Conservation (phyloP, 371 early-diverging fungal species). For the Mucor plumbeus region DNA sequence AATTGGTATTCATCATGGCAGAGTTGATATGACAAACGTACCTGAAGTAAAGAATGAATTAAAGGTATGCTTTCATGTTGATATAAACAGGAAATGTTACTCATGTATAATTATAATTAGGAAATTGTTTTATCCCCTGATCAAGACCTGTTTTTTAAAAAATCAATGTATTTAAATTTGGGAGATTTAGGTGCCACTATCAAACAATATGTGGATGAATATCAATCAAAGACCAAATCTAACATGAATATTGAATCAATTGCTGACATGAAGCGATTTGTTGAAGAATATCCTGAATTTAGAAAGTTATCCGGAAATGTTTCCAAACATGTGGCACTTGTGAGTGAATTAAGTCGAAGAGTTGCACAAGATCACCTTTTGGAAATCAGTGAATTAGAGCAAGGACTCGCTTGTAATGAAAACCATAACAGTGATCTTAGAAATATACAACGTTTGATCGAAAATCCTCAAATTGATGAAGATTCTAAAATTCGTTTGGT, state of each 20-base stretch:
- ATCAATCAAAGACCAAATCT: slow-evolving; percentile 87
- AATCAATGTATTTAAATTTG: slow-evolving; percentile 87
- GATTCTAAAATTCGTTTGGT: slow-evolving; percentile 83
- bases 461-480: slow-evolving; percentile 66
- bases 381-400: slow-evolving; percentile 92
- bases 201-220: slow-evolving; percentile 92
- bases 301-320: slow-evolving; percentile 94
- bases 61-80: slow-evolving; percentile 53
- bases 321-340: slow-evolving; percentile 94
- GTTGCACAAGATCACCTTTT: slow-evolving; percentile 77
- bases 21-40: slow-evolving; percentile 87
- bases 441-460: slow-evolving; percentile 73
- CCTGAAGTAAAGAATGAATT: slow-evolving; percentile 85
- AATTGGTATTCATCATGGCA: slow-evolving; percentile 92
- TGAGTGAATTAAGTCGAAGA: slow-evolving; percentile 88
- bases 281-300: slow-evolving; percentile 97
- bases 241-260: slow-evolving; percentile 92
- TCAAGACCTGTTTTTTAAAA: slow-evolving; percentile 90
- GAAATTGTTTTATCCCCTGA: slow-evolving; percentile 89
- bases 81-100: background rate
- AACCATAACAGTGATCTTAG: slow-evolving; percentile 82
- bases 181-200: slow-evolving; percentile 95
- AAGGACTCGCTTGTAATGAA: slow-evolving; percentile 89
- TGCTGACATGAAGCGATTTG: slow-evolving; percentile 97
- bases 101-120: slow-evolving; percentile 30